Conservation (phyloP, 805 yeast species). For the Priceomyces carsonii region DNA sequence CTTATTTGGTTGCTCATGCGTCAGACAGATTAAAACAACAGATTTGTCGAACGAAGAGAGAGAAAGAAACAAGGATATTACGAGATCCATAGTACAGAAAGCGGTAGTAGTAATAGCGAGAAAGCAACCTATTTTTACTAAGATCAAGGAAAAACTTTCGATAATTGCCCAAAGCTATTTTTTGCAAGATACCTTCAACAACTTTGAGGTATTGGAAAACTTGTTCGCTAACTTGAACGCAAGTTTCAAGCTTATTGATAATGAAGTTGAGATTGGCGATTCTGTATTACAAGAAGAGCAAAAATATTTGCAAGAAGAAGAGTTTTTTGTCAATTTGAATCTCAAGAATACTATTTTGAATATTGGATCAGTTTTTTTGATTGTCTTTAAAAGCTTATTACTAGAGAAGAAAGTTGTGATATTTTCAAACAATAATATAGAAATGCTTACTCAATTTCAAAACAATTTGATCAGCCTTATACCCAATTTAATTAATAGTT, state of each 20-base stretch:
- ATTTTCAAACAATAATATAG: conserved; percentile 75
- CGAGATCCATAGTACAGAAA: conserved; percentile 88
- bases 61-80: conserved; percentile 60
- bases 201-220: conserved; percentile 64
- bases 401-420: conserved; percentile 74
- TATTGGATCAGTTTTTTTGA: conserved; percentile 59
- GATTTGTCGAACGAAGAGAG: conserved; percentile 49
- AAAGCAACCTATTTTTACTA: conserved; percentile 79
- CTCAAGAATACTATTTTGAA: conserved; percentile 62
- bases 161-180: conserved; percentile 88
- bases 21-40: conserved; percentile 71
- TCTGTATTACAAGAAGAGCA: conserved; percentile 4
- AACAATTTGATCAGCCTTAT: conserved; percentile 80
- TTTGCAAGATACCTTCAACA: conserved; percentile 74
- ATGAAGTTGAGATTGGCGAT: conserved; percentile 17
- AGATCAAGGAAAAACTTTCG: conserved; percentile 84
- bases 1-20: conserved; percentile 92
- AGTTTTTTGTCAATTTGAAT: conserved; percentile 63
- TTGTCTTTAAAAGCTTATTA: conserved; percentile 73
- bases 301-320: conserved; percentile 26
- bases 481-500: conserved; percentile 72
- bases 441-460: conserved; percentile 77
- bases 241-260: conserved; percentile 26
- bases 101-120: conserved; percentile 83
- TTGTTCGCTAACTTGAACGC: conserved; percentile 65